Percentiles rank a stretch among this genome's conserved stretches.
These are phyloP conservation scores for Geosiphon pyriformis DNA, from an alignment of 192 early-diverging fungal species.

Conservation along the genomic window DNA sequence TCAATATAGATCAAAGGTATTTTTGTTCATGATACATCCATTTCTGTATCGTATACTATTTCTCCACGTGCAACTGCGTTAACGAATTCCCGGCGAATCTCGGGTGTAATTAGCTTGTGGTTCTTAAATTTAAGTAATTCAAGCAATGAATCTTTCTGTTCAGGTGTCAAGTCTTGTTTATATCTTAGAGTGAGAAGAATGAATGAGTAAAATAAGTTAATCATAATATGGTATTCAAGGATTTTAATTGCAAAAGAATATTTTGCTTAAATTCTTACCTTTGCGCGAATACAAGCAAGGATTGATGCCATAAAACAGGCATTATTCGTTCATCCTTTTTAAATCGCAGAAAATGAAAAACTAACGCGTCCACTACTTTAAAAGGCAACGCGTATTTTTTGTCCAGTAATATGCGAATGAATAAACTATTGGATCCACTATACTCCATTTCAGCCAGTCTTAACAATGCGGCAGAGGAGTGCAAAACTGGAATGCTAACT, in stretches of 20 bases:
- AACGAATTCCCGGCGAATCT: constrained; percentile 87
- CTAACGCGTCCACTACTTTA: constrained; percentile 92
- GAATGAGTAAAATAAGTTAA: not conserved
- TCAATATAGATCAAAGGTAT: no score
- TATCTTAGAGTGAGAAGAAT: constrained; percentile 49
- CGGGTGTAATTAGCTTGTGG: constrained; percentile 83
- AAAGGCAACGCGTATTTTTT: constrained; percentile 98
- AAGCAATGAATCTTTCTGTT: constrained; percentile 89
- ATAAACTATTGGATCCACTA: constrained; percentile 87
- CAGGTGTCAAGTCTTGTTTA: constrained; percentile 90
- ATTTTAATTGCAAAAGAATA: no score
- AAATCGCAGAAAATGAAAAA: constrained; percentile 94
- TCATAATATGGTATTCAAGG: not conserved
- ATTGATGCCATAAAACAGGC: constrained; percentile 98
- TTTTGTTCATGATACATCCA: no score
- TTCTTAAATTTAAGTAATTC: constrained; percentile 72
- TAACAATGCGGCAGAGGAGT: constrained; percentile 89
- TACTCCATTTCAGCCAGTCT: constrained; percentile 98
- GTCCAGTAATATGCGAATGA: constrained; percentile 93
- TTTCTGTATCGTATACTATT: constrained; percentile 51
- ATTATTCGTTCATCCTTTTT: constrained; percentile 73
- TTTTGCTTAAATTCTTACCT: no score
- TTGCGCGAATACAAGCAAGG: constrained; percentile 92
- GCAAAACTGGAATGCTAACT: constrained; percentile 91
- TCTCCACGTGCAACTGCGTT: constrained; percentile 67